Evolutionary conservation across 257 asterid genomes (phyloP).

Genomic region (Lantana camara): DNA sequence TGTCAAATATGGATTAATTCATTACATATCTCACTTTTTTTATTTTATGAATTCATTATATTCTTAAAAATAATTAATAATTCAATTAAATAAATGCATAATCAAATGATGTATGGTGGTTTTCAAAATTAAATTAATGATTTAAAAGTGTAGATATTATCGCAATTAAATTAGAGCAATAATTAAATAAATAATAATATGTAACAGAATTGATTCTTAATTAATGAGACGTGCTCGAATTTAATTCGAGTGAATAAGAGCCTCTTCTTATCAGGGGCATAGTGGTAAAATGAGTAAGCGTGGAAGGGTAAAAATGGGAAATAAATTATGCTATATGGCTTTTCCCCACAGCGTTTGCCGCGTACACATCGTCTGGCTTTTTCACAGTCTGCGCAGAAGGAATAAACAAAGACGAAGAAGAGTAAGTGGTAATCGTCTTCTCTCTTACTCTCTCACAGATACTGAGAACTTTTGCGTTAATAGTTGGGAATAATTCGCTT

Average conservation of each 20-base stretch:
- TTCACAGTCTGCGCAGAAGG: constrained; percentile 5
- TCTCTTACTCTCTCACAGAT: background rate
- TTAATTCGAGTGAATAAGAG: no score
- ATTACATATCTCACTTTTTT: background rate
- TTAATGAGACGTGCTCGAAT: background rate
- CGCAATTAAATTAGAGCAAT: no score
- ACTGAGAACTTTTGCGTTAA: background rate
- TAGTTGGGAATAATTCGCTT: background rate
- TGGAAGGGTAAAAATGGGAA: constrained; percentile 13
- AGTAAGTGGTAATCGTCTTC: constrained; percentile 8
- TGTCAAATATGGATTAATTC: background rate
- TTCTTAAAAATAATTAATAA: no score
- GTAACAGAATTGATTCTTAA: background rate
- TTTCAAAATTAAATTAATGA: no score
- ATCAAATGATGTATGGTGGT: no score
- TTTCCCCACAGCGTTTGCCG: constrained; percentile 35
- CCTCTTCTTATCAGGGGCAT: background rate
- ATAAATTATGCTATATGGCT: background rate
- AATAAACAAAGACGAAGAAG: constrained; percentile 1
- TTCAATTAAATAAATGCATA: no score
- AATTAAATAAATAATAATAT: no score
- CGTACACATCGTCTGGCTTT: constrained; percentile 26
- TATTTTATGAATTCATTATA: background rate
- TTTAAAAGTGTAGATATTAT: no score
- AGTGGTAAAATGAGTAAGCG: background rate